Base-by-base conservation (phyloP, 345 rosid species). In the Aurinia saxatilis region DNA sequence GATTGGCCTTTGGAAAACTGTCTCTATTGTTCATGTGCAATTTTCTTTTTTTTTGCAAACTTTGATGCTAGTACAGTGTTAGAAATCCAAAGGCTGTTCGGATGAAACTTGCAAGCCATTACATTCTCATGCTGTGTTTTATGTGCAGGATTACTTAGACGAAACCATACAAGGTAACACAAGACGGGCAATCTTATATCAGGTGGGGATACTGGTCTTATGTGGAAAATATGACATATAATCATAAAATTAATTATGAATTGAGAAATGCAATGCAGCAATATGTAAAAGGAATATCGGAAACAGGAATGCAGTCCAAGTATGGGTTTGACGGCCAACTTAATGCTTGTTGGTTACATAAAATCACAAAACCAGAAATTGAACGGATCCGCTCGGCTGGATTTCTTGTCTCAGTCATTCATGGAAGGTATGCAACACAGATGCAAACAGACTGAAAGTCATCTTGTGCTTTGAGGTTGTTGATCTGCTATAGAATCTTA, bases 331-430 rank as follows among this genome's bases (percentile, higher is more conserved):
- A 90, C 36, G 99, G 97, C 52, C 99, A 93, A 76, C 21, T 90
- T 57, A 85, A 84, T 76, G 97, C 99, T 12, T 93, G 99, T 75
- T 93, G 99, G 99, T 79, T 68, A 37, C 99, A 93, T 77, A 83
- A 76, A 77, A 48, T 93, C 79, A 78, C 87, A 53, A 71, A 25
- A 60, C 44, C 54, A 54, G 97, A 90, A 38, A 76, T 86, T 13
- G 91, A 87, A 65, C n/a, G 7, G 7, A 87, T 87, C 44, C 82
- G 89, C 1, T 78, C 92, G 0, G 75, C 71, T 57, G 95, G 85
- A 65, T 90, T 90, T 77, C 99, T 84, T 62, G 96, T 93, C 51
- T 87, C 96, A 0, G 81, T 86, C 71, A 83, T 93, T 73, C 99
- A 93, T 71, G 99, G 99, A 76, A 90, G 99, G 99, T 93, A 79